Evolutionary conservation across 192 early-diverging fungal genomes (phyloP), one percentile per base, ranked within the genome.

Genomic region (Rhizophagus clarus): DNA sequence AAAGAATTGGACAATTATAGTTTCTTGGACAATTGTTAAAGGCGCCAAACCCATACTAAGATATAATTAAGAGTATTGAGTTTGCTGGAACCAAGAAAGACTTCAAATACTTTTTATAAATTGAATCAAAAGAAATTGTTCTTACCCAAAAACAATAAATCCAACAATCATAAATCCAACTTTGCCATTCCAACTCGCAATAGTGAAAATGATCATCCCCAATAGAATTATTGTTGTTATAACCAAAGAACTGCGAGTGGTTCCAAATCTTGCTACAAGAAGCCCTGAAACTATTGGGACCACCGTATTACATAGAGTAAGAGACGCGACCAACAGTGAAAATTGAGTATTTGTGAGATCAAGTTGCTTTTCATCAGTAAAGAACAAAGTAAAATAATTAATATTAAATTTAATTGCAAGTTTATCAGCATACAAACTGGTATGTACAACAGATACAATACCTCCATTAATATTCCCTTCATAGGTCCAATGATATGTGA

Each of bases 1-100:
- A 80, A 95, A 95, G 87, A 92, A 93, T 87, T 92, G 91, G 28
- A 91, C 89, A 26, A 93, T 84, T 11, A 95, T 95, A 6, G 92
- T 95, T 76, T 95, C 92, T 83, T 95, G 93, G n/a, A 93, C 90
- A 56, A 93, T 92, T 0, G 90, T 89, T 61, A 95, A 90, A n/a
- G 92, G 89, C 4, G 91, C 92, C 17, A 89, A 90, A 20, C 93
- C 93, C 6, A 93, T 88, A 15, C 93, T 92, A 71, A 40, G 84
- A 91, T 42, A 32, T 74, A 22, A 61, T 31, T 26, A 70, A 31
- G 37, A 68, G 22, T 7, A 67, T 31, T 32, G 20, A 68, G 17
- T 17, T 68, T 12, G 31, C 10, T 31, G 12, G 1, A 6, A 67
- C 24, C 26, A 12, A 45, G 49, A 66, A 64, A 64, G 3, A 17